Conservation (phyloP, 2,329 filamentous ascomycete genomes). For the Chaetomium sp. region DNA sequence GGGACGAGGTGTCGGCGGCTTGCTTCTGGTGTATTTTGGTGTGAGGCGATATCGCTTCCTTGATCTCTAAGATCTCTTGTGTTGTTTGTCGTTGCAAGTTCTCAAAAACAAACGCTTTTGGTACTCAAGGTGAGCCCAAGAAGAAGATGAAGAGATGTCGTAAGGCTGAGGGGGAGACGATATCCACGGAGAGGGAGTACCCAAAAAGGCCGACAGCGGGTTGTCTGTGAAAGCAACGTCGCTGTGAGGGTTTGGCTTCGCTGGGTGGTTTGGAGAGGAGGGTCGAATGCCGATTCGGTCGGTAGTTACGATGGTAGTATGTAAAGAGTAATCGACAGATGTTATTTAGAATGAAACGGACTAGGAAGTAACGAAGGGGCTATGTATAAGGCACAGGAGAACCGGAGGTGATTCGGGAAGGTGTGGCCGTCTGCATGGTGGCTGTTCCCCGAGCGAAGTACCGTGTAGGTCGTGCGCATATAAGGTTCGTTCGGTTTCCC, state of each 20-base stretch:
- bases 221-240: constrained; percentile 12
- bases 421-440: no score
- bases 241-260: constrained; percentile 4
- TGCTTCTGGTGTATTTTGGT: not conserved
- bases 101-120: constrained; percentile 17
- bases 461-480: no score
- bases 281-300: not conserved
- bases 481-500: no score
- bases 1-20: not conserved
- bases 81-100: no score
- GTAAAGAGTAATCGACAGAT: no score
- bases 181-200: constrained; percentile 17
- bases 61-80: not conserved
- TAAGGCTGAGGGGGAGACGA: constrained; percentile 21
- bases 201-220: constrained; percentile 20
- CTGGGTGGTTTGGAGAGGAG: not conserved
- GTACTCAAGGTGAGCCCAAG: not conserved
- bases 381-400: no score
- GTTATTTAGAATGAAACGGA: no score
- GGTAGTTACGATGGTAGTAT: no score
- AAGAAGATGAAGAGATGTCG: constrained; percentile 19
- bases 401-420: no score
- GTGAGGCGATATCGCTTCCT: constrained; percentile 1
- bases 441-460: no score
- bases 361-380: no score